A percentile compares a stretch with the other conserved stretches of the same genome.
These are phyloP conservation scores for Haplosporangium gracile DNA, from an alignment of 192 early-diverging fungal species.

Conservation along the genomic window DNA sequence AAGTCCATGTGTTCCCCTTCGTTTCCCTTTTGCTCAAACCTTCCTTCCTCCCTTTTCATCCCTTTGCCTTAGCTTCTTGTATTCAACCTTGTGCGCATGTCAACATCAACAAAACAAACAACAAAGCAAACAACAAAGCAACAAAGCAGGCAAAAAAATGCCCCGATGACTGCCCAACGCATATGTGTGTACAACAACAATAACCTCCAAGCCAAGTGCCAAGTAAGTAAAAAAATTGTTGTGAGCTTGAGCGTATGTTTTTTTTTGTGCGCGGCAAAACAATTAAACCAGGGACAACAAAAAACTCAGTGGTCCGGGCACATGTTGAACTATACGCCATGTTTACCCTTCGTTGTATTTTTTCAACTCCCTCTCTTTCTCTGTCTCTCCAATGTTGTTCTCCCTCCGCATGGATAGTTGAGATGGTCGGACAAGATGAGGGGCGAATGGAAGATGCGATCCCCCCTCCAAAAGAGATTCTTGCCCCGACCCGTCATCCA, in stretches of 20 bases:
- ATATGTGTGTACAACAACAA: not conserved
- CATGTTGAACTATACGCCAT: not conserved
- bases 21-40: not conserved
- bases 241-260: not conserved
- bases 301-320: not conserved
- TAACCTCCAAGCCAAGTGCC: too few relatives aligned
- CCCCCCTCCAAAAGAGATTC: not conserved
- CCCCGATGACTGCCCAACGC: not conserved
- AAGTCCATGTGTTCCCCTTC: not conserved
- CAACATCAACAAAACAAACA: not conserved
- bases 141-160: not conserved
- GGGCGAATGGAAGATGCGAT: not conserved
- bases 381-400: not conserved
- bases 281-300: slow-evolving; percentile 3
- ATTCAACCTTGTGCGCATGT: not conserved
- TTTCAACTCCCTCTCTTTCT: not conserved
- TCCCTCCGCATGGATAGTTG: not conserved
- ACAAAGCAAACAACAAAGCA: not conserved
- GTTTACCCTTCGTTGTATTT: not conserved
- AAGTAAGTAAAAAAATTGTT: not conserved
- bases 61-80: not conserved
- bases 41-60: not conserved
- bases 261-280: slow-evolving; percentile 47
- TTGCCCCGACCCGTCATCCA: too few relatives aligned
- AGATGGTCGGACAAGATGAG: not conserved